A percentile compares a stretch with the other conserved stretches of the same genome.
Conservation (phyloP, 495 filamentous ascomycete species). For the Chaetomium tenue region DNA sequence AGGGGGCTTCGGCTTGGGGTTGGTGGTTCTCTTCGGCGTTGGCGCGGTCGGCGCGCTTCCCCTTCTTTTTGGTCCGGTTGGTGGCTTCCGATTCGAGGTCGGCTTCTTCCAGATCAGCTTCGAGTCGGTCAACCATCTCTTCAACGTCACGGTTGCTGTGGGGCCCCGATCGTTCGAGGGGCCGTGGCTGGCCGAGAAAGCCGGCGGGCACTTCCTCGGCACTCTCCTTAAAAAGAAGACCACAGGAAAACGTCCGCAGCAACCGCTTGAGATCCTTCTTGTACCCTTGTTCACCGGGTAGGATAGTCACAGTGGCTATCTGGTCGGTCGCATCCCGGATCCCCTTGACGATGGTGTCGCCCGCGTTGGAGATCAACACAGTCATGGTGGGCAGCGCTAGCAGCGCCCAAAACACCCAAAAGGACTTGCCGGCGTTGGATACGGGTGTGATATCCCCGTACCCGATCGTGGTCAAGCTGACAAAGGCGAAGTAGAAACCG, state of each 20-base stretch:
- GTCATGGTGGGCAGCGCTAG: slow-evolving; percentile 80
- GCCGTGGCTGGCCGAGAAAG: slow-evolving; percentile 43
- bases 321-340: slow-evolving; percentile 68
- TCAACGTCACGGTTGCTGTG: slow-evolving; percentile 20
- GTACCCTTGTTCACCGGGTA: slow-evolving; percentile 64
- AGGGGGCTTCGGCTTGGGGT: slow-evolving; percentile 13
- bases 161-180: slow-evolving; percentile 20
- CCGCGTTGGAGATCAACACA: slow-evolving; percentile 79
- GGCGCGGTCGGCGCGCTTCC: slow-evolving; percentile 13
- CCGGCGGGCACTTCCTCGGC: slow-evolving; percentile 40
- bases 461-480: slow-evolving; percentile 76
- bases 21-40: slow-evolving; percentile 28
- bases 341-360: slow-evolving; percentile 70
- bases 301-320: slow-evolving; percentile 69
- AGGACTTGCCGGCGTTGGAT: slow-evolving; percentile 69
- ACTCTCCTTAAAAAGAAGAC: slow-evolving; percentile 36
- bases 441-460: slow-evolving; percentile 75
- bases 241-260: slow-evolving; percentile 39
- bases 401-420: slow-evolving; percentile 89
- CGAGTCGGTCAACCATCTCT: slow-evolving; percentile 13
- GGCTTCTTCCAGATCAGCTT: slow-evolving; percentile 12
- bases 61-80: slow-evolving; percentile 12
- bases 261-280: slow-evolving; percentile 42
- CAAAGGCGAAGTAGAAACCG: slow-evolving; percentile 76
- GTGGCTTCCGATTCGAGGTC: slow-evolving; percentile 24